Evolutionary conservation across 2,329 filamentous ascomycete genomes (phyloP).

Genomic region (Cryphonectria nitschkei): DNA sequence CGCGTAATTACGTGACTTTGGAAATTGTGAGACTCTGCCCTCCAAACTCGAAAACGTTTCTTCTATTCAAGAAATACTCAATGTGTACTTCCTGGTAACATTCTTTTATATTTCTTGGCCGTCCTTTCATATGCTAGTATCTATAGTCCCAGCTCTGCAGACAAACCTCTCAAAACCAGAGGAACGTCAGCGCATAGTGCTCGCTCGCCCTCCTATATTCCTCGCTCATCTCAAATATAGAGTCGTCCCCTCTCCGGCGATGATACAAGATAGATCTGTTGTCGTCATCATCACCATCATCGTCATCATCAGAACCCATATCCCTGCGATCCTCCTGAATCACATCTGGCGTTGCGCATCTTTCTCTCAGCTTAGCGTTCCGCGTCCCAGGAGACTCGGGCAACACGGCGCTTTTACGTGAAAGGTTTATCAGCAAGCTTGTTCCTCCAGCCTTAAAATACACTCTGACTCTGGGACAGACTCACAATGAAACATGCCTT

Average conservation of each 20-base stretch:
- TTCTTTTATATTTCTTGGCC: neutral
- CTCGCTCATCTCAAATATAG: neutral
- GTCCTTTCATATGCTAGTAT: neutral
- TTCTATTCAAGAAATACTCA: neutral
- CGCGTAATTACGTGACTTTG: neutral
- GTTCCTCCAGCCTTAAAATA: neutral
- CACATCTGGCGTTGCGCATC: neutral
- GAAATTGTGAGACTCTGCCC: neutral
- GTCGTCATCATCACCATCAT: neutral
- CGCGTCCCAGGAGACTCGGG: neutral
- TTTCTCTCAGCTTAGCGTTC: neutral
- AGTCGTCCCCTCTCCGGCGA: neutral
- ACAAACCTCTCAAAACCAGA: neutral
- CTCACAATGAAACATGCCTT: conserved; percentile 1
- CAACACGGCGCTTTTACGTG: neutral
- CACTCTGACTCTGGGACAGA: neutral
- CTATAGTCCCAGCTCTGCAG: neutral
- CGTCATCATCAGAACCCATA: neutral
- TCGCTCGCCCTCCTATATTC: neutral
- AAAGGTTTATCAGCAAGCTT: neutral
- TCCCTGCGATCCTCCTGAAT: neutral
- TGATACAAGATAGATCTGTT: neutral
- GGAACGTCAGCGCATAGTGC: neutral
- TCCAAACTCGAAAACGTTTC: neutral
- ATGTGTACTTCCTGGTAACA: neutral